A percentile compares a stretch with the other conserved stretches of the same genome.
Conservation (phyloP, 2,329 filamentous ascomycete genomes). For the Colletotrichum sp. region DNA sequence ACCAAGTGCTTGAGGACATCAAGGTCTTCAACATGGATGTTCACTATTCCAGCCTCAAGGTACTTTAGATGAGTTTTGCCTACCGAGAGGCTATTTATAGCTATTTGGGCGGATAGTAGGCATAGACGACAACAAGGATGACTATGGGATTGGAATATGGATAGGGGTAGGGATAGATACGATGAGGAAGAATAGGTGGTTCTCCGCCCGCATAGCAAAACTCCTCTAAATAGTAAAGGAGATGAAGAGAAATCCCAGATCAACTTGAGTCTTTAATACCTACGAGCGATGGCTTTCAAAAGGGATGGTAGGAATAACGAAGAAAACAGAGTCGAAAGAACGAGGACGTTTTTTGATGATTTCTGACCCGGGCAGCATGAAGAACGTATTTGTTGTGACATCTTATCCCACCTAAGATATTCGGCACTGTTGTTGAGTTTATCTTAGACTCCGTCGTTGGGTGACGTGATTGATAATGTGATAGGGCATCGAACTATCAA, state of each 20-base stretch:
- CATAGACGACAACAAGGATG: background rate
- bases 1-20: background rate
- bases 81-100: too few relatives aligned
- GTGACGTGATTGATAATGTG: background rate
- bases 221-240: too few relatives aligned
- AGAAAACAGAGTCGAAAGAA: background rate
- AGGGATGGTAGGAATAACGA: background rate
- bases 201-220: background rate
- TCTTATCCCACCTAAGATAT: background rate
- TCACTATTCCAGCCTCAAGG: background rate
- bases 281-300: background rate
- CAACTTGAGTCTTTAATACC: background rate
- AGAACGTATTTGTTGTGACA: background rate
- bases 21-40: background rate
- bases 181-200: too few relatives aligned
- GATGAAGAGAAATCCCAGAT: too few relatives aligned
- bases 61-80: background rate
- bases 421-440: background rate
- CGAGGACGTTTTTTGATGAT: too few relatives aligned
- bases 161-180: too few relatives aligned
- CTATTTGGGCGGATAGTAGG: background rate
- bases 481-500: background rate
- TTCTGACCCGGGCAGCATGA: fast-evolving
- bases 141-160: too few relatives aligned
- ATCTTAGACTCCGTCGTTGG: background rate